Percentiles rank a stretch among this genome's conserved stretches.
Conservation (phyloP, 2,329 filamentous ascomycete species). For the Dothistroma pini region DNA sequence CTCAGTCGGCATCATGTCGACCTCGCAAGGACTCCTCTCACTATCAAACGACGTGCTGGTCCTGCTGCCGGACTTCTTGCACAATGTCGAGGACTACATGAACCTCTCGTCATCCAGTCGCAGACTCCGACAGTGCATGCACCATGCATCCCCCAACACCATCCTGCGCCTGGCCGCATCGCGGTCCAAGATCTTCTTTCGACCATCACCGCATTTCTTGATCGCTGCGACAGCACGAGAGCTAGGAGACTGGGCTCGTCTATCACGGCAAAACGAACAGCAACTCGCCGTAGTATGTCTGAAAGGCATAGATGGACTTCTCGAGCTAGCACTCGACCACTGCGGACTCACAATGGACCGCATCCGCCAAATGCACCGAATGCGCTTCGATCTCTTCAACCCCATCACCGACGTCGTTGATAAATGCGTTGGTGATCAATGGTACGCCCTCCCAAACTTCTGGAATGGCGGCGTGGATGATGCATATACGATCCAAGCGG, state of each 20-base stretch:
- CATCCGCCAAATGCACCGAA: slow-evolving; percentile 31
- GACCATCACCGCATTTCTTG: slow-evolving; percentile 38
- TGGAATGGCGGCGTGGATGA: slow-evolving; percentile 35
- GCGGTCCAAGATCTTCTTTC: slow-evolving; percentile 37
- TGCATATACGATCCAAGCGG: slow-evolving; percentile 28
- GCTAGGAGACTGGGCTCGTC: slow-evolving; percentile 35
- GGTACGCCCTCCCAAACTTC: slow-evolving; percentile 28
- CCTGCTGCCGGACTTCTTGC: slow-evolving; percentile 21
- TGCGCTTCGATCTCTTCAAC: slow-evolving; percentile 34
- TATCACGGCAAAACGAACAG: slow-evolving; percentile 21
- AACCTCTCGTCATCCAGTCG: slow-evolving; percentile 32
- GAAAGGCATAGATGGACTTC: slow-evolving; percentile 34
- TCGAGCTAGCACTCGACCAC: slow-evolving; percentile 30
- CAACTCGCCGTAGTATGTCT: slow-evolving; percentile 24
- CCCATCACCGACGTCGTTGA: slow-evolving; percentile 35
- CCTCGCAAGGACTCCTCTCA: slow-evolving; percentile 1
- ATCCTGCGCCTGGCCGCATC: slow-evolving; percentile 36
- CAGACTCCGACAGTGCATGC: slow-evolving; percentile 25
- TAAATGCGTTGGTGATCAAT: slow-evolving; percentile 34
- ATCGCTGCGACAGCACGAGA: slow-evolving; percentile 34
- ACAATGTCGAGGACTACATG: slow-evolving; percentile 36
- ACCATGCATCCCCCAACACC: slow-evolving; percentile 22
- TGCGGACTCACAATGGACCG: slow-evolving; percentile 33
- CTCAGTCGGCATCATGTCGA: not conserved
- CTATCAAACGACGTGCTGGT: slow-evolving; percentile 23